These are phyloP conservation scores for Pulveroboletus sp. DNA, from an alignment of 1,284 basidiomycete species.

Conservation along the genomic window DNA sequence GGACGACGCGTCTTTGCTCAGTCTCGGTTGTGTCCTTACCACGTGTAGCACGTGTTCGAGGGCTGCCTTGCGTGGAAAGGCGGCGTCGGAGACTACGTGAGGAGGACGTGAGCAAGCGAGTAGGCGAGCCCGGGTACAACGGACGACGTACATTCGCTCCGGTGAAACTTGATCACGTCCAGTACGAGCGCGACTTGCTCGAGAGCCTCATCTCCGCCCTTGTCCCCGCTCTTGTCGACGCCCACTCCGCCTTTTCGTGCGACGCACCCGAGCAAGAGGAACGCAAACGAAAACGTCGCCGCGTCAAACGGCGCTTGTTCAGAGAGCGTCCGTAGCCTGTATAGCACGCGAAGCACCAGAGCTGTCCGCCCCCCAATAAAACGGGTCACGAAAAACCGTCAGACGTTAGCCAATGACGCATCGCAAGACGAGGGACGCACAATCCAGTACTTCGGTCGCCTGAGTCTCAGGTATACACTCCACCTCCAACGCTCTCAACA, in stretches of 20 bases:
- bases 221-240: constrained; percentile 28
- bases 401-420: too few species aligned
- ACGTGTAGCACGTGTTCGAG: constrained; percentile 77
- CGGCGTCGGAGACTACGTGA: constrained; percentile 56
- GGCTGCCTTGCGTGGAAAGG: constrained; percentile 74
- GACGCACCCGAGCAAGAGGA: constrained; percentile 77
- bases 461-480: constrained; percentile 73
- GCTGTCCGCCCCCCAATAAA: constrained; percentile 42
- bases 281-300: constrained; percentile 82
- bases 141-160: constrained; percentile 69
- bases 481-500: constrained; percentile 70
- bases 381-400: too few species aligned
- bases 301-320: constrained; percentile 85
- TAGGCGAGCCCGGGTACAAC: too few species aligned
- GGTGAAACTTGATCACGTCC: constrained; percentile 86
- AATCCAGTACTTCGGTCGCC: constrained; percentile 66
- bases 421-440: too few species aligned
- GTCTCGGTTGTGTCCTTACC: constrained; percentile 77
- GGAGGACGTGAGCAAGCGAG: background rate
- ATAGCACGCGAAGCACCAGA: constrained; percentile 83
- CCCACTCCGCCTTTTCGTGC: constrained; percentile 69
- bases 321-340: constrained; percentile 81
- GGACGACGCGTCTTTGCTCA: constrained; percentile 86
- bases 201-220: constrained; percentile 71
- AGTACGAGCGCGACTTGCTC: constrained; percentile 89